A percentile compares a stretch with the other conserved stretches of the same genome.
These are phyloP conservation scores for Calophaca sinica DNA, from an alignment of 306 rosid genomes.

Conservation along the genomic window DNA sequence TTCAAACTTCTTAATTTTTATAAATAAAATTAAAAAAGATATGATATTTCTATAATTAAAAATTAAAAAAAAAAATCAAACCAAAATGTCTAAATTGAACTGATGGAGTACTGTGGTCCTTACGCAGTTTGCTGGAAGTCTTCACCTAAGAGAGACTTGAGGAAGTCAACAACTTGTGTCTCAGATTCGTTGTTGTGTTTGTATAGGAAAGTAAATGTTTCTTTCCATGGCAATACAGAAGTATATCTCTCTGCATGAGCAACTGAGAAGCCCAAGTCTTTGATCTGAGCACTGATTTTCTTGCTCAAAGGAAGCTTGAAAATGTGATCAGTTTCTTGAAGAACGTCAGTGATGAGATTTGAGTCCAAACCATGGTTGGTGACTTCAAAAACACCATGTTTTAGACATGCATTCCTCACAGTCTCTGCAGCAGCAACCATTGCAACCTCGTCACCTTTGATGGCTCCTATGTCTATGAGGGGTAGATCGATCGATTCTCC, in stretches of 20 bases:
- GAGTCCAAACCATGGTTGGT: slow-evolving; percentile 66
- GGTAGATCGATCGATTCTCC: slow-evolving; percentile 61
- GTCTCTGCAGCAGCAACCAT: slow-evolving; percentile 51
- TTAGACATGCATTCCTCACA: slow-evolving; percentile 56
- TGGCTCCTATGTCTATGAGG: slow-evolving; percentile 54
- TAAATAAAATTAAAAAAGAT: no score
- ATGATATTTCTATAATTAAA: no score
- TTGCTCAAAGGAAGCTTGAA: slow-evolving; percentile 56
- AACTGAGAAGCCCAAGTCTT: slow-evolving; percentile 59
- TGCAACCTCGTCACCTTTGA: slow-evolving; percentile 48
- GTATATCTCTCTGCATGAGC: slow-evolving; percentile 70
- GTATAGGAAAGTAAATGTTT: slow-evolving; percentile 55
- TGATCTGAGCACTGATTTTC: slow-evolving; percentile 48
- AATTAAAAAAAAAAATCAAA: background rate
- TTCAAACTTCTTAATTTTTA: no score
- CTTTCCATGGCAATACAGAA: slow-evolving; percentile 75
- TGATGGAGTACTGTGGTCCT: background rate
- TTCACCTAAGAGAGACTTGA: slow-evolving; percentile 54
- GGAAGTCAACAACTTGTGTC: slow-evolving; percentile 48
- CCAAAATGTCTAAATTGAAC: background rate
- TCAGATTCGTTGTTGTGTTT: background rate
- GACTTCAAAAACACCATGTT: slow-evolving; percentile 74
- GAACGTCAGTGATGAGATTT: slow-evolving; percentile 50
- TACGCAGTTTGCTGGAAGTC: slow-evolving; percentile 57
- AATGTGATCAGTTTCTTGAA: slow-evolving; percentile 49